phyloP scores from a whole-genome alignment of 2,329 filamentous ascomycete species.

The Alternaria postmessia region DNA sequence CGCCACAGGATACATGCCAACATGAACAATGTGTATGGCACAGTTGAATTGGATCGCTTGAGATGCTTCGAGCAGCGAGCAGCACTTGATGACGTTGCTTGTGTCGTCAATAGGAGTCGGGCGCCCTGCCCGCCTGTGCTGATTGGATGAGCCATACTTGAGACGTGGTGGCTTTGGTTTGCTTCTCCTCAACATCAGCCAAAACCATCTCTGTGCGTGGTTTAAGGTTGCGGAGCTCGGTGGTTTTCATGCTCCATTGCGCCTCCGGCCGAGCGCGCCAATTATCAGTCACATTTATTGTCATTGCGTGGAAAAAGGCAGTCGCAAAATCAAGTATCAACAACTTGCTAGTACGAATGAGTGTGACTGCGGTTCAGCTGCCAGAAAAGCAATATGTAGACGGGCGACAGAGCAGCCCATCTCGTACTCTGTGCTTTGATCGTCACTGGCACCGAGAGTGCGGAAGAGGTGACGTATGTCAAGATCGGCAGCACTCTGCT shows the following conservation, averaged over 20 bases:
- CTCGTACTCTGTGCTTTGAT: not conserved
- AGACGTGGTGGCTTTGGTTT: not conserved
- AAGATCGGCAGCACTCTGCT: not conserved
- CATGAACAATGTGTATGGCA: not conserved
- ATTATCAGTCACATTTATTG: not conserved
- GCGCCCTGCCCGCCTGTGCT: not conserved
- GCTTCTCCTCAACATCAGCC: conserved; percentile 3
- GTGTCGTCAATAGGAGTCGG: not conserved
- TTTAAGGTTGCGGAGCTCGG: not conserved
- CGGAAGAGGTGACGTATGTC: conserved; percentile 2
- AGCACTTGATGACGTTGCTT: not conserved
- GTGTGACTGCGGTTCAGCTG: not conserved
- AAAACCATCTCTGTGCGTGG: not conserved
- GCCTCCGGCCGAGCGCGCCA: not conserved
- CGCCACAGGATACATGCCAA: not conserved
- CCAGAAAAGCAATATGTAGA: too few relatives aligned
- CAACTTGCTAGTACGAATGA: not conserved
- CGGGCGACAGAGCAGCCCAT: not conserved
- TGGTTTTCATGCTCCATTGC: not conserved
- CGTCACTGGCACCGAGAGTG: not conserved
- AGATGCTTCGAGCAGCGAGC: not conserved
- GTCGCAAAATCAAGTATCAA: not conserved
- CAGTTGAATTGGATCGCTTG: not conserved
- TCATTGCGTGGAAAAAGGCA: not conserved
- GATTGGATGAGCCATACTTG: not conserved